Percentiles rank a stretch among this genome's conserved stretches.
Conservation (phyloP, 306 rosid species). For the Cucurbita pepo region DNA sequence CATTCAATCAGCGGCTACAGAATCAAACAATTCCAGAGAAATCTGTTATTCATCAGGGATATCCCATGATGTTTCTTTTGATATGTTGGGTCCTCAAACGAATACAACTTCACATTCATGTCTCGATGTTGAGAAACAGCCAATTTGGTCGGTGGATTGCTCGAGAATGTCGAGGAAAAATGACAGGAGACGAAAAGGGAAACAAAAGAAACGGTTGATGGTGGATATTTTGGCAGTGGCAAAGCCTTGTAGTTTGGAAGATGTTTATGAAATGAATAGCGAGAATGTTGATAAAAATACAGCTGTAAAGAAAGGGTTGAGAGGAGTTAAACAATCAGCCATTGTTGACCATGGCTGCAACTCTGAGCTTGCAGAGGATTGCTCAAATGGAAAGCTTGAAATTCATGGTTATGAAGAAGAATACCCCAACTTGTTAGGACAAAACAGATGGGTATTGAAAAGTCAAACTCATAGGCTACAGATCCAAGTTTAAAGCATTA, state of each 20-base stretch:
- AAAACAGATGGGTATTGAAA: neutral
- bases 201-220: neutral
- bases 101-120: neutral
- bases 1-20: neutral
- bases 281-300: neutral
- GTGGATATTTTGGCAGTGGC: neutral
- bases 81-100: neutral
- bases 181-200: neutral
- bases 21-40: neutral
- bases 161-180: neutral
- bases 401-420: neutral
- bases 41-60: neutral
- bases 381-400: neutral
- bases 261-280: neutral
- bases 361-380: neutral
- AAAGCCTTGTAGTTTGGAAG: neutral
- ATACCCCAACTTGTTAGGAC: neutral
- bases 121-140: neutral
- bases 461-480: neutral
- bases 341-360: neutral
- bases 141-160: neutral
- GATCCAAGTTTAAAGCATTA: neutral
- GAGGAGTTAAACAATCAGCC: neutral
- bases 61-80: neutral
- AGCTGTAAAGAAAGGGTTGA: neutral